These are phyloP conservation scores for Tanozyma kutaoensis DNA, from an alignment of 805 yeast genomes.

Conservation along the genomic window DNA sequence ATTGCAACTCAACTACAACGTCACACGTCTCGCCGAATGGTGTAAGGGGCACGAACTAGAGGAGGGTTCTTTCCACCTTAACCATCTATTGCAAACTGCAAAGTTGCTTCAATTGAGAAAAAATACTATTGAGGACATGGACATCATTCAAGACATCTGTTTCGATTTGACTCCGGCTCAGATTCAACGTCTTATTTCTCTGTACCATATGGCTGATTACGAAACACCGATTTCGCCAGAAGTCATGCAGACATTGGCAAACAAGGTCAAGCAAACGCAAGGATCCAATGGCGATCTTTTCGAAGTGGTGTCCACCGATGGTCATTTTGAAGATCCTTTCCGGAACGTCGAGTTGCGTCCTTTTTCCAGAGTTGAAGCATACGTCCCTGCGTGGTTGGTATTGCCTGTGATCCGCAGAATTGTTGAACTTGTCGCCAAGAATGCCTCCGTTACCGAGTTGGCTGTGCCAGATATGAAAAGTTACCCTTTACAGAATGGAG, in stretches of 20 bases:
- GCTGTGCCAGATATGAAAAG: no score
- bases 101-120: constrained; percentile 87
- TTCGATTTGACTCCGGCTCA: constrained; percentile 91
- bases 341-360: constrained; percentile 63
- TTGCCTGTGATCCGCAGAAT: constrained; percentile 82
- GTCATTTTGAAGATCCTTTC: constrained; percentile 76
- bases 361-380: constrained; percentile 72
- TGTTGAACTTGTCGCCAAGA: constrained; percentile 76
- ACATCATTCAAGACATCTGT: constrained; percentile 87
- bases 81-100: constrained; percentile 84
- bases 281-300: constrained; percentile 50
- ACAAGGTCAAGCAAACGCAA: constrained; percentile 50
- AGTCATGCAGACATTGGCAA: constrained; percentile 71
- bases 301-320: constrained; percentile 55
- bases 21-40: constrained; percentile 96
- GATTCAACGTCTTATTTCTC: constrained; percentile 81
- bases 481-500: no score
- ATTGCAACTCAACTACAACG: constrained; percentile 88
- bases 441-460: constrained; percentile 56
- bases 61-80: constrained; percentile 74
- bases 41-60: constrained; percentile 86
- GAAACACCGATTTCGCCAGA: constrained; percentile 84
- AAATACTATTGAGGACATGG: constrained; percentile 79
- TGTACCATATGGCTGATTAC: constrained; percentile 85
- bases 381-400: constrained; percentile 89